Evolutionary conservation across 2,329 filamentous ascomycete species (phyloP), one percentile per base, ranked within the genome.

Genomic region (Bisporella sp.): DNA sequence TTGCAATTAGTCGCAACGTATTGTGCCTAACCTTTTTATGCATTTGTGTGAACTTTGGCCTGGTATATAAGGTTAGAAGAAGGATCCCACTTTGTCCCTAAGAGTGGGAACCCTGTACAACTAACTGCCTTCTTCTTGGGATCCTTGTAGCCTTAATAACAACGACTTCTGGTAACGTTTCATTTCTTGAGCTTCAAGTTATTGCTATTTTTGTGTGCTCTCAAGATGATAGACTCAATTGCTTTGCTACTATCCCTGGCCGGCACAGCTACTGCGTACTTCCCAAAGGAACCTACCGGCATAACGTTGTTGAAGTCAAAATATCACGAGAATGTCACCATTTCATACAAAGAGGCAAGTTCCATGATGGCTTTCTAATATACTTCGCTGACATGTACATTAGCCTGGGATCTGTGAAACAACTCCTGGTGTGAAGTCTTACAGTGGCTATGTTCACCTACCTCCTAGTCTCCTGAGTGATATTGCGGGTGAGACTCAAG

Each of bases 321-420:
- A 37, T n/a, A 37, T n/a, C 35, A 37, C 35, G 35, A 37, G 35
- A 37, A 37, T 37, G 35, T 37, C 35, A 37, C 35, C 8, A 37
- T 37, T n/a, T n/a, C 35, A 9, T 37, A 37, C 35, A 37, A 37
- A n/a, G 35, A 37, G 35, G 21, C 21, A 21, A 21, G 21, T 21
- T 21, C 21, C 21, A 21, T 21, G 3, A 21, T 21, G 21, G 3
- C 21, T 21, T 21, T 21, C 21, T 21, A 21, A 21, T 21, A 21
- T 21, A 21, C 21, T 21, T 21, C 35, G 4, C n/a, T 37, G 35
- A 37, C 35, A 9, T 47, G 72, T 76, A 13, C 69, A 67, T 30
- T 74, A 77, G 56, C 75, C 52, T 35, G 52, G 52, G 2, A 46
- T 54, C 41, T 54, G 52, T 29, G 49, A 54, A 35, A 54, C 52